phyloP scores from a whole-genome alignment of 164 flowering plant species.

The Chimonanthus praecox region DNA sequence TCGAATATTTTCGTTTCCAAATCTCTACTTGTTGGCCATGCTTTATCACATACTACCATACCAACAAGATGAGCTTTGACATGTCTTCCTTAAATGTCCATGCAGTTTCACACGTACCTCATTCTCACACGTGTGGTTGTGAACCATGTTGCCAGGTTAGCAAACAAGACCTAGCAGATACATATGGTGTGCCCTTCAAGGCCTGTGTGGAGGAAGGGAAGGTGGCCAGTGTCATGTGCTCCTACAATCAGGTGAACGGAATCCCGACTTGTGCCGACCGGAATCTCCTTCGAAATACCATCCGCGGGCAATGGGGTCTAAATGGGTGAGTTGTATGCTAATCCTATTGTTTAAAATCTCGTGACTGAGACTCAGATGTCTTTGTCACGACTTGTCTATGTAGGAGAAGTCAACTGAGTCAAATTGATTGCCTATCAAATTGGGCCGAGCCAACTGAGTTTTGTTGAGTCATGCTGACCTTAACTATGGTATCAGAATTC shows the following conservation, averaged over 20 bases:
- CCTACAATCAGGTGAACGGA: conserved; percentile 90
- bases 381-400: neutral
- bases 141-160: conserved; percentile 45
- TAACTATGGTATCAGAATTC: too few relatives aligned
- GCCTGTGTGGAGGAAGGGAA: conserved; percentile 77
- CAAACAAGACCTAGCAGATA: conserved; percentile 87
- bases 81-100: neutral
- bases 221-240: conserved; percentile 92
- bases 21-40: neutral
- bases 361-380: neutral
- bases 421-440: too few relatives aligned
- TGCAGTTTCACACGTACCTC: neutral
- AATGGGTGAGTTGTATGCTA: conserved; percentile 45
- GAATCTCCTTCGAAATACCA: conserved; percentile 46
- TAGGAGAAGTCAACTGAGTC: too few relatives aligned
- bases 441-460: too few relatives aligned
- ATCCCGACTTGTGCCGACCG: conserved; percentile 94
- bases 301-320: conserved; percentile 74
- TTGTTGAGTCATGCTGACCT: too few relatives aligned
- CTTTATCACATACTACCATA: neutral
- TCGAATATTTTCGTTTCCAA: neutral
- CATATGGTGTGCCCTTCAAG: conserved; percentile 70
- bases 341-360: neutral
- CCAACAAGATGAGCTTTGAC: neutral
- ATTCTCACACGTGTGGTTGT: neutral